Evolutionary conservation across 2,329 filamentous ascomycete genomes (phyloP).

Genomic region (Blumeria hordei): DNA sequence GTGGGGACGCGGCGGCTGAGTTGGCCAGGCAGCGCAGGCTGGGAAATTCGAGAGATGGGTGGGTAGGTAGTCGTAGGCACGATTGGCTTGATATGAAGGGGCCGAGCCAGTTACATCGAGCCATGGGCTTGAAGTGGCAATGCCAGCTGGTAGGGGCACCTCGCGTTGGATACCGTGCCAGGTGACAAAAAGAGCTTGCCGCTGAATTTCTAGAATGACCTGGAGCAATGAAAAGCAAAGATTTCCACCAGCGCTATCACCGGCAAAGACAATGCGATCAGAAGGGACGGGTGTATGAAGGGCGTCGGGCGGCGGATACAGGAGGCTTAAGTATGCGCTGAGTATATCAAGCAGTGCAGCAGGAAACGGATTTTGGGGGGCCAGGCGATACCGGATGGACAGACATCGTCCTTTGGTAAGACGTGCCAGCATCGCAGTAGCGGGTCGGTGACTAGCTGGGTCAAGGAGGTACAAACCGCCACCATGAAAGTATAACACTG

Average conservation of each 20-base stretch:
- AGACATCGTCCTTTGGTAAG: constrained; percentile 36
- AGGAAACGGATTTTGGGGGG: constrained; percentile 53
- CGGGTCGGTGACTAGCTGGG: constrained; percentile 37
- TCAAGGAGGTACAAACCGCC: constrained; percentile 54
- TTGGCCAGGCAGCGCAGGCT: constrained; percentile 32
- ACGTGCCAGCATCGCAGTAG: constrained; percentile 36
- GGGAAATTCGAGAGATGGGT: constrained; percentile 18
- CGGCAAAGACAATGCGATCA: constrained; percentile 42
- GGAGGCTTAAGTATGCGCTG: constrained; percentile 37
- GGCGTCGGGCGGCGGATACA: constrained; percentile 45
- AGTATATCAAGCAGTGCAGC: constrained; percentile 49
- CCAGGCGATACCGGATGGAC: constrained; percentile 44
- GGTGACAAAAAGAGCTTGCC: constrained; percentile 21
- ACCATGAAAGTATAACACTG: constrained; percentile 52
- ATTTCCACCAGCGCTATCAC: constrained; percentile 53
- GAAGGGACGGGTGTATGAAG: constrained; percentile 41
- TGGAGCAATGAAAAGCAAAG: constrained; percentile 43
- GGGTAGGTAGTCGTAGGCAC: constrained; percentile 39
- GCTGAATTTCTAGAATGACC: constrained; percentile 37
- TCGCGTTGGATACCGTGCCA: constrained; percentile 35
- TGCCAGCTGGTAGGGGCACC: constrained; percentile 41
- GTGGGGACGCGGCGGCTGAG: constrained; percentile 25
- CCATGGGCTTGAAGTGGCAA: constrained; percentile 43
- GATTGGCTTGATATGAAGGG: constrained; percentile 27
- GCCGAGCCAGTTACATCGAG: constrained; percentile 41